Base-by-base conservation (phyloP, 768 basidiomycete genomes). In the Phanerochaete carnosa region DNA sequence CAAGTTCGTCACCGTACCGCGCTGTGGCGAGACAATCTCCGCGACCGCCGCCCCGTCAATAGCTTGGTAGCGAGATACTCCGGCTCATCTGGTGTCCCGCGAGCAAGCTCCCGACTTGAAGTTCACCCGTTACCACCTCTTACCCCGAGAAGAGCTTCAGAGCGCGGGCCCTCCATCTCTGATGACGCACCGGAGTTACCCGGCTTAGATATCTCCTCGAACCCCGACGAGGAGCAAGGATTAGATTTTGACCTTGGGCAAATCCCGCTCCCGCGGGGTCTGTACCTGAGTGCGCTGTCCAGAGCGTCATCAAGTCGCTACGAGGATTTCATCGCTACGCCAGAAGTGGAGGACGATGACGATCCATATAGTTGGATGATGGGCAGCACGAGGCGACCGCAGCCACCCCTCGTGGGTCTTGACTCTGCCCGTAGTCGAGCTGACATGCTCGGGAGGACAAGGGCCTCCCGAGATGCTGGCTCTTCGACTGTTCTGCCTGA, bases 381-480 rank as follows among this genome's bases (percentile, higher is more conserved):
- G 28, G 19, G 19, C 19, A 33, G 28, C 56, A 3, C 12, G 16
- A 13, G 56, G 46, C 32, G 56, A 22, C 28, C 33, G 9, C 56
- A 49, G 23, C 56, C 56, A 22, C 56, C 56, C 26, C n/a, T 26
- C 19, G 56, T 45, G 8, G 56, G 56, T 16, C 46, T 57, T 22
- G 30, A 47, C 32, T 57, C 56, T 15, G 56, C 28, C n/a, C 56
- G 56, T 8, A 25, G 15, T 19, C 56, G 56, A 19, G 5, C 56
- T 5, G 56, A 57, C 29, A 57, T 57, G 56, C 32, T 57, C 5
- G 56, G 56, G n/a, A 32, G 56, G 16, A 37, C 46, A n/a, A 13
- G 56, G 23, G 56, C 56, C 3, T 43, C 43, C 2, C 23, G 28
- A 45, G 16, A 29, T 25, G 23, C 45, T 28, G 23, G 32, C 3